Conservation (phyloP, 106 monocot genomes). For the Phalaenopsis equestris region DNA sequence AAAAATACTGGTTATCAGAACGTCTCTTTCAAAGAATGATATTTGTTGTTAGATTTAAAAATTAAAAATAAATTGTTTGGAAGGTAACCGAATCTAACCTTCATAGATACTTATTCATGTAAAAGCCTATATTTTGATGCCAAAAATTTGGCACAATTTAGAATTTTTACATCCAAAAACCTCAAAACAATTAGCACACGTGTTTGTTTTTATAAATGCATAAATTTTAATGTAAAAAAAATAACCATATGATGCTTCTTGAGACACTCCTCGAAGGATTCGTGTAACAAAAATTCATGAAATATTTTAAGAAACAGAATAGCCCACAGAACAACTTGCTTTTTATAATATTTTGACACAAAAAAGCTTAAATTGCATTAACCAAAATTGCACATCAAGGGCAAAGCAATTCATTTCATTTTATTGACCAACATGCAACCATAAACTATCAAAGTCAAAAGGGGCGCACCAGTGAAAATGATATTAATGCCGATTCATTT, state of each 20-base stretch:
- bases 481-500: conserved; percentile 64
- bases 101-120: too few species aligned
- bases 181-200: neutral
- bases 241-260: neutral
- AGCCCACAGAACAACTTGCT: neutral
- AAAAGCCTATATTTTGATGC: too few species aligned
- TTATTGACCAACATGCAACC: neutral
- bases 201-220: neutral
- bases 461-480: conserved; percentile 44
- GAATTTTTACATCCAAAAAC: too few species aligned
- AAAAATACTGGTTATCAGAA: too few species aligned
- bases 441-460: conserved; percentile 1
- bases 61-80: too few species aligned
- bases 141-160: too few species aligned
- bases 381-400: neutral
- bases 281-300: neutral
- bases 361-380: neutral
- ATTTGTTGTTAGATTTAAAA: neutral
- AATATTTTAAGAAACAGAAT: conserved; percentile 1
- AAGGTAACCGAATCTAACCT: neutral
- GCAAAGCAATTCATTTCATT: neutral
- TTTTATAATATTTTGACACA: neutral
- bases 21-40: neutral
- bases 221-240: conserved; percentile 2
- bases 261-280: neutral